Base-by-base conservation (phyloP, 352 stramenopile genomes). In the Globisporangium irregulare region DNA sequence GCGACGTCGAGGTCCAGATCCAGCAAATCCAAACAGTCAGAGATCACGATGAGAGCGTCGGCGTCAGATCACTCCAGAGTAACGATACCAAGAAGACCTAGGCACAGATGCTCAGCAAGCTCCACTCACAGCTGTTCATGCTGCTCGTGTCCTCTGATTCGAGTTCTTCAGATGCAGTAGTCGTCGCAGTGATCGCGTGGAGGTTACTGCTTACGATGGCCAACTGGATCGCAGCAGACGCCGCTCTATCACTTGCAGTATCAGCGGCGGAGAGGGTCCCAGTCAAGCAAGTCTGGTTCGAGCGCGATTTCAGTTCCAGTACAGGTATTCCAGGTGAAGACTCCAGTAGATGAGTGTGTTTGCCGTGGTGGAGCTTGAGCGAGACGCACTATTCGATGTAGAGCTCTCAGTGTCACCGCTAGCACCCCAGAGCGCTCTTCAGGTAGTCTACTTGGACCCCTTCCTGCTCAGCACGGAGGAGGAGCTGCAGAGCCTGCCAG, bases 231-330 rank as follows among this genome's bases (percentile, higher is more conserved):
- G n/a, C 18, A 43, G 29, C 53, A 36, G 4, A 38, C 15, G 20
- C 1, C 2, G 25, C 3, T n/a, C 46, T 53, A 46, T 41, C 54
- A 24, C 15, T 60, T 27, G 55, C 29, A 46, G 18, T 60, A n/a
- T 46, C 55, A 15, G 6, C 29, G 0, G 18, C 8, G 3, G 27
- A 60, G 55, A 29, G 9, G 55, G 46, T 60, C 55, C 18, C 55
- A 8, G 55, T 60, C 55, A 60, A 60, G 29, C 29, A 46, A 29
- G 20, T 60, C 18, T 60, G 55, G 55, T 8, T 60, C 55, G 55
- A 60, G 55, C 18, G 55, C 32, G 18, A 60, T 34, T 46, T 60
- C 20, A 20, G 9, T 7, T 5, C 18, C 55, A 20, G 12, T 36
- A 5, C 12, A 20, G 24, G 24, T 34, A 32, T 12, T 3, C 3